A percentile compares a stretch with the other conserved stretches of the same genome.
Evolutionary conservation across 1,284 basidiomycete genomes (phyloP).

Genomic region (Sporisorium scitamineum): DNA sequence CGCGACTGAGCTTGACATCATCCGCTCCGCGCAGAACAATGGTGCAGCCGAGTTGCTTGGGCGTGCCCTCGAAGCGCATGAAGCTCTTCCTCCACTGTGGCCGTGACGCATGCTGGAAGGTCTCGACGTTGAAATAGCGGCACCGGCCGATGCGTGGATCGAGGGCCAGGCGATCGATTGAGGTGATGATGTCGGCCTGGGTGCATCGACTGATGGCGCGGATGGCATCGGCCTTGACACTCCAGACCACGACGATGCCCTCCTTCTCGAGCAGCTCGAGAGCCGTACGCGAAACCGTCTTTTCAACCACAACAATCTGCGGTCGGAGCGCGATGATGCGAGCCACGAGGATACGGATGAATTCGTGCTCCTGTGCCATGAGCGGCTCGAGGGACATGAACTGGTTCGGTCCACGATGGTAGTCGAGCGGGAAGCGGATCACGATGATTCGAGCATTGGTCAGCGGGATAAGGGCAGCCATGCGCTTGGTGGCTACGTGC

Average conservation of each 20-base stretch:
- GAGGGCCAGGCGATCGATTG: slow-evolving; percentile 91
- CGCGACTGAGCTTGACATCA: slow-evolving; percentile 79
- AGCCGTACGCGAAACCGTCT: slow-evolving; percentile 90
- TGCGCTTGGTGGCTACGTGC: slow-evolving; percentile 92
- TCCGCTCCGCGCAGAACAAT: slow-evolving; percentile 92
- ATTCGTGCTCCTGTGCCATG: slow-evolving; percentile 92
- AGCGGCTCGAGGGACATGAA: slow-evolving; percentile 94
- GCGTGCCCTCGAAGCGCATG: slow-evolving; percentile 92
- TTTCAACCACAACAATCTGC: slow-evolving; percentile 91
- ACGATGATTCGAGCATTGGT: slow-evolving; percentile 92
- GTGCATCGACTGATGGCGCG: slow-evolving; percentile 91
- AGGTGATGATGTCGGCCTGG: slow-evolving; percentile 92
- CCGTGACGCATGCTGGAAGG: slow-evolving; percentile 91
- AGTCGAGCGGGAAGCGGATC: slow-evolving; percentile 94
- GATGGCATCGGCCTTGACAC: slow-evolving; percentile 88
- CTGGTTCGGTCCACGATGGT: slow-evolving; percentile 87
- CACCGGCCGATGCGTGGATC: slow-evolving; percentile 93
- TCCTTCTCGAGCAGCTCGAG: slow-evolving; percentile 88
- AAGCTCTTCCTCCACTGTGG: slow-evolving; percentile 92
- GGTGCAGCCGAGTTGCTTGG: slow-evolving; percentile 90
- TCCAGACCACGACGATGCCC: slow-evolving; percentile 89
- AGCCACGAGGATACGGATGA: slow-evolving; percentile 86
- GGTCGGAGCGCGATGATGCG: slow-evolving; percentile 91
- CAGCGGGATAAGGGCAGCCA: slow-evolving; percentile 73
- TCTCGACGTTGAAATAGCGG: slow-evolving; percentile 87